Conservation (phyloP, 179 eudicot species). For the Silene coronaria region DNA sequence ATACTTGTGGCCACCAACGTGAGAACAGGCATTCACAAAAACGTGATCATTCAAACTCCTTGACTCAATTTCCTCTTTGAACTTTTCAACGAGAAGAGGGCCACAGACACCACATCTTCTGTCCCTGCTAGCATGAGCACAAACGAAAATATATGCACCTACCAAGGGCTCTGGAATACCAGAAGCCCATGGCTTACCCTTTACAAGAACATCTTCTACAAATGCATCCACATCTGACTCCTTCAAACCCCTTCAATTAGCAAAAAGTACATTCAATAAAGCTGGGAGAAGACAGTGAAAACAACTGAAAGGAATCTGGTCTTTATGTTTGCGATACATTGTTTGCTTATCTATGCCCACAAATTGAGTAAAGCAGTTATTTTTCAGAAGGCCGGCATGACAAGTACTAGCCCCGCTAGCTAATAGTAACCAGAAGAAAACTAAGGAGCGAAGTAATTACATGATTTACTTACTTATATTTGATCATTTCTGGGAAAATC, state of each 20-base stretch:
- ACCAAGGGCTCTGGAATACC: slow-evolving; percentile 59
- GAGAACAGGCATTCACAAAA: slow-evolving; percentile 84
- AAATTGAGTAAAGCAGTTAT: neutral
- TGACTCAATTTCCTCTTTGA: slow-evolving; percentile 53
- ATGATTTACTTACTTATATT: slow-evolving; percentile 42
- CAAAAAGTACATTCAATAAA: slow-evolving; percentile 12
- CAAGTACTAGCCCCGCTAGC: neutral
- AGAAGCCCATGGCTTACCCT: slow-evolving; percentile 65
- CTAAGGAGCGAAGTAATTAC: neutral
- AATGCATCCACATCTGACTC: slow-evolving; percentile 79
- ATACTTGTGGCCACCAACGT: slow-evolving; percentile 93
- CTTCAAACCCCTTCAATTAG: slow-evolving; percentile 63
- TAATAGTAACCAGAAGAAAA: neutral
- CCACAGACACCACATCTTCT: slow-evolving; percentile 94
- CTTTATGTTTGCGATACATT: neutral
- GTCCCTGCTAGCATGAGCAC: slow-evolving; percentile 82
- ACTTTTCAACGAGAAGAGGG: slow-evolving; percentile 72
- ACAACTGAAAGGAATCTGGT: neutral
- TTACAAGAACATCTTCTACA: slow-evolving; percentile 85
- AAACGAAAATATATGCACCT: slow-evolving; percentile 78
- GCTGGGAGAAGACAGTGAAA: neutral
- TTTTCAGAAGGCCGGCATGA: neutral
- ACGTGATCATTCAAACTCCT: slow-evolving; percentile 53
- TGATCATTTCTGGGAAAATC: slow-evolving; percentile 79
- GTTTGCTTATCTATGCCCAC: neutral